These are phyloP conservation scores for Alternaria ventricosa DNA, from an alignment of 2,329 filamentous ascomycete species.

Conservation along the genomic window DNA sequence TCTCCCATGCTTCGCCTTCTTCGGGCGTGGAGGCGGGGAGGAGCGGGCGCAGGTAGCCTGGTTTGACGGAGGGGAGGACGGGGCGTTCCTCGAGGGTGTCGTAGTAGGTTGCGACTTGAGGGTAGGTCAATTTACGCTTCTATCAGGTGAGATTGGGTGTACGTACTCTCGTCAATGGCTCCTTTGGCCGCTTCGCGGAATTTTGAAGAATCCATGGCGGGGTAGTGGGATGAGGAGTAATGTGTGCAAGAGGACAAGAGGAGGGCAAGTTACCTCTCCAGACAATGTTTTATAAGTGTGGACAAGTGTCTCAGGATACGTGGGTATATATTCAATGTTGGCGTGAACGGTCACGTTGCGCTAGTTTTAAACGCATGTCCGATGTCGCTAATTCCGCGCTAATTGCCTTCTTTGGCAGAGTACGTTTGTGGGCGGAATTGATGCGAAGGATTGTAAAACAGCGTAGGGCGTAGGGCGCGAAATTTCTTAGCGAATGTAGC, in stretches of 20 bases:
- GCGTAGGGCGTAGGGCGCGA: slow-evolving; percentile 7
- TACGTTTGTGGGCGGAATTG: not conserved
- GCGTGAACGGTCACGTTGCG: not conserved
- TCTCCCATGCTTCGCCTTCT: slow-evolving; percentile 74
- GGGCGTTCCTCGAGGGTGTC: slow-evolving; percentile 72
- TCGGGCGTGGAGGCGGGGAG: slow-evolving; percentile 72
- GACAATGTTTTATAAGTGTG: not conserved
- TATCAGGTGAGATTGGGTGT: not conserved
- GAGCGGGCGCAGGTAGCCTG: slow-evolving; percentile 83
- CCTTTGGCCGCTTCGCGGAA: slow-evolving; percentile 79
- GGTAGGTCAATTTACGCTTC: not conserved
- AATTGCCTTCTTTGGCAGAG: slow-evolving; percentile 3
- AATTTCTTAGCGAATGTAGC: too few relatives aligned
- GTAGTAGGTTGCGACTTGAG: slow-evolving; percentile 82
- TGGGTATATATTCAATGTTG: not conserved
- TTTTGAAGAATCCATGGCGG: slow-evolving; percentile 72
- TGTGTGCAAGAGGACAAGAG: not conserved
- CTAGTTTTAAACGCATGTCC: not conserved
- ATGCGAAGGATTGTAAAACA: not conserved
- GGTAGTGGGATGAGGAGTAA: not conserved
- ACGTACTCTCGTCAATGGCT: slow-evolving; percentile 79
- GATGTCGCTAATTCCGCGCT: slow-evolving; percentile 24
- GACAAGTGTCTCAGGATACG: not conserved
- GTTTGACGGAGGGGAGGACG: slow-evolving; percentile 78
- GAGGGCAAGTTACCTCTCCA: not conserved